Evolutionary conservation across 1,139 yeast genomes (phyloP).

Genomic region (Casaregolazyma suthepensis): DNA sequence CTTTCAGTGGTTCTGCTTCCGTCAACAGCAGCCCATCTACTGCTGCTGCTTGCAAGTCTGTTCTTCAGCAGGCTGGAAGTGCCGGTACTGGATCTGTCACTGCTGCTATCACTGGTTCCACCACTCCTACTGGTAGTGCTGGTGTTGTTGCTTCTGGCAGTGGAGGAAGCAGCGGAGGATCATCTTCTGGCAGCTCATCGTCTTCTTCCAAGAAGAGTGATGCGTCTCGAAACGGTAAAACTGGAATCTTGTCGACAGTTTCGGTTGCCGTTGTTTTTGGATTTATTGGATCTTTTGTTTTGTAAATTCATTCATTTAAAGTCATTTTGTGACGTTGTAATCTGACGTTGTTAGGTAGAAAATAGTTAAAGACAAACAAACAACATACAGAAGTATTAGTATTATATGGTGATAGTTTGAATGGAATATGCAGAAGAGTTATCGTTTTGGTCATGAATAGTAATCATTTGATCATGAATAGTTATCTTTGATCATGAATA

Average conservation of each 20-base stretch:
- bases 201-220: slow-evolving; percentile 6
- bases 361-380: not conserved
- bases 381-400: not conserved
- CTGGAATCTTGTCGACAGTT: slow-evolving; percentile 2
- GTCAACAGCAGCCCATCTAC: slow-evolving; percentile 61
- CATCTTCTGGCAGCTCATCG: slow-evolving; percentile 1
- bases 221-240: slow-evolving; percentile 1
- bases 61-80: slow-evolving; percentile 35
- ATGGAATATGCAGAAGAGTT: too few relatives aligned
- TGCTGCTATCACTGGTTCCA: slow-evolving; percentile 24
- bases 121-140: slow-evolving; percentile 21
- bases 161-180: slow-evolving; percentile 1
- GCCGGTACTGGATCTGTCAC: slow-evolving; percentile 27
- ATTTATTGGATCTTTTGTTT: slow-evolving; percentile 5
- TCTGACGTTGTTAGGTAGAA: not conserved
- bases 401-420: not conserved
- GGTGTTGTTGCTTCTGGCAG: slow-evolving; percentile 7
- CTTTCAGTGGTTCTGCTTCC: slow-evolving; percentile 65
- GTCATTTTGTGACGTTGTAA: not conserved
- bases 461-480: too few relatives aligned
- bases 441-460: too few relatives aligned
- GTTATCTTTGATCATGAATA: too few relatives aligned
- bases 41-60: slow-evolving; percentile 44
- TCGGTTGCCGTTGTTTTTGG: slow-evolving; percentile 8
- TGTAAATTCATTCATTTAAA: not conserved